Base-by-base conservation (phyloP, 2,329 filamentous ascomycete genomes). In the Arachnopeziza araneosa region DNA sequence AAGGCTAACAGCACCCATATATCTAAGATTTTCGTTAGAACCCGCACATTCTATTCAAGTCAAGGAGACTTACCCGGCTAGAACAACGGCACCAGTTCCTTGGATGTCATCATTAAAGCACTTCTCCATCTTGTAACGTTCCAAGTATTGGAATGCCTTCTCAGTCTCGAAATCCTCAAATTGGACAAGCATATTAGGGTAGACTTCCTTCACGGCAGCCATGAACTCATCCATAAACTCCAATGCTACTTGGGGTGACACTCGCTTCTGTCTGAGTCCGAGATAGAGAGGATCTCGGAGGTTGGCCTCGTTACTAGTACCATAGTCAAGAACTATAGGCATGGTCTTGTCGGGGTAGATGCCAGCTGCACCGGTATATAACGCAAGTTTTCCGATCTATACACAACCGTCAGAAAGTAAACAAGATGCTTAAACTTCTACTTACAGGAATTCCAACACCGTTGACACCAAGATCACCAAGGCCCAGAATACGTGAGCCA, bases 51-150 rank as follows among this genome's bases (percentile, higher is more conserved):
- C 6, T 32, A 36, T 5, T 1, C n/a, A n/a, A 22, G 19, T 52
- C 17, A 17, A 23, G 21, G 24, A 26, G n/a, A 58, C 80, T 74
- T 76, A 85, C 80, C 93, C 93, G 65, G 84, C 93, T 58, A 97
- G 83, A 63, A 98, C 92, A 71, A 99, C 95, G 64, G 93, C 92
- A 69, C 95, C 95, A 68, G 95, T 98, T 67, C 93, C 93, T 80
- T 98, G 93, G 72, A 99, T 95, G 73, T 99, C 93, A 72, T 98
- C 95, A 76, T 98, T 98, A 85, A 99, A 99, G 82, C 91, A 96
- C 75, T 90, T 93, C 81, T 96, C 93, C 73, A 93, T 82, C 68
- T 91, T 89, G 78, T 98, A 98, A 62, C 91, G 86, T 73, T 95
- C 89, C 50, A 98, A 84, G 71, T 96, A 93, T 64, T 90, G 89